These are phyloP conservation scores for Trichoderma hamatum DNA, from an alignment of 2,329 filamentous ascomycete genomes.

Conservation along the genomic window DNA sequence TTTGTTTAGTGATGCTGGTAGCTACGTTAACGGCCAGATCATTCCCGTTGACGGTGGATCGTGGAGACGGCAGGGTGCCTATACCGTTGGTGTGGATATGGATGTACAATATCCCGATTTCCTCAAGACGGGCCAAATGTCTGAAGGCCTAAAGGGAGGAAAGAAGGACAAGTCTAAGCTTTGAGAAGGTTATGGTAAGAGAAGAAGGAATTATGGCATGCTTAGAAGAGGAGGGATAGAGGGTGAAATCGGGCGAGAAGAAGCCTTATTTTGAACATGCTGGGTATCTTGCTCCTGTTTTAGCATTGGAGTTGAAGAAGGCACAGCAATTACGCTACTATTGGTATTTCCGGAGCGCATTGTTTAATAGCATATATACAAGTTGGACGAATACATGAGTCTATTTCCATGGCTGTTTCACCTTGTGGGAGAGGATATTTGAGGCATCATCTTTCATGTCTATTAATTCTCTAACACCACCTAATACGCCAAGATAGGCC, in stretches of 20 bases:
- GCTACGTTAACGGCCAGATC: constrained; percentile 81
- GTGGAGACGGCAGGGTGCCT: constrained; percentile 56
- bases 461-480: background rate
- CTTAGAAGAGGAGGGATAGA: background rate
- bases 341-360: background rate
- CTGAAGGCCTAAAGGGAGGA: constrained; percentile 40
- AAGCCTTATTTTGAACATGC: background rate
- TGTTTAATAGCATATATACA: background rate
- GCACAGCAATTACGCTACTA: background rate
- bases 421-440: background rate
- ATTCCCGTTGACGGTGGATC: constrained; percentile 72
- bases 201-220: background rate
- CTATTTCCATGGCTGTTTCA: background rate
- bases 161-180: constrained; percentile 47
- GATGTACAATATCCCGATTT: constrained; percentile 59
- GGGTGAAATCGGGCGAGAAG: background rate
- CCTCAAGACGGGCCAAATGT: constrained; percentile 39
- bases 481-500: background rate
- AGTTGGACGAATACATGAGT: background rate
- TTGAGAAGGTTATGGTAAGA: constrained; percentile 30
- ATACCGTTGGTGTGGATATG: constrained; percentile 51
- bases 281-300: background rate
- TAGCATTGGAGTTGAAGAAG: background rate
- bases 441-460: background rate
- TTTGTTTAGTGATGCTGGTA: constrained; percentile 82